phyloP scores from a whole-genome alignment of 2,329 filamentous ascomycete species.

The Aspergillus proliferans region DNA sequence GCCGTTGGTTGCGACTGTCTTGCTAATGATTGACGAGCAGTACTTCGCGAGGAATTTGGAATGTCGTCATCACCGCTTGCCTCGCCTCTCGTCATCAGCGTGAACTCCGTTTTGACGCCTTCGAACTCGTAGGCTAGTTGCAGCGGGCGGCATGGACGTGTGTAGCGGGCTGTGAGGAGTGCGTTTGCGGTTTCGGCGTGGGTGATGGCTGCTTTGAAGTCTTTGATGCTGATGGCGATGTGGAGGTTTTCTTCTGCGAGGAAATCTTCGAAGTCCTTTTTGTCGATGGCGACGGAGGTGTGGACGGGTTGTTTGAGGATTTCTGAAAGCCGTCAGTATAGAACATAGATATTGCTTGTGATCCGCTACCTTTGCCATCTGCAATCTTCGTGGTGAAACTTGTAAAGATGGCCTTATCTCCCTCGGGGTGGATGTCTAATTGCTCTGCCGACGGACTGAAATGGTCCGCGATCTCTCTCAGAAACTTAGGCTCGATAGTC shows the following conservation, averaged over 20 bases:
- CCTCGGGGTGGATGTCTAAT: conserved; percentile 55
- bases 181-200: conserved; percentile 56
- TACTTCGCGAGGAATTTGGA: conserved; percentile 36
- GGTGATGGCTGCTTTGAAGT: conserved; percentile 59
- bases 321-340: conserved; percentile 35
- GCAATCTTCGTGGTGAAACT: conserved; percentile 61
- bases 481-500: conserved; percentile 51
- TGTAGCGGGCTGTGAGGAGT: conserved; percentile 53
- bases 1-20: conserved; percentile 31
- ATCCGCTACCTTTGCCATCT: conserved; percentile 49
- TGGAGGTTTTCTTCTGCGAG: conserved; percentile 54
- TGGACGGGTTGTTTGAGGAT: conserved; percentile 60
- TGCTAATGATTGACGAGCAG: conserved; percentile 35
- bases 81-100: conserved; percentile 59
- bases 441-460: conserved; percentile 60
- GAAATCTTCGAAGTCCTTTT: conserved; percentile 56
- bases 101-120: conserved; percentile 55
- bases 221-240: conserved; percentile 58
- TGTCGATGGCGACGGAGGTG: conserved; percentile 58
- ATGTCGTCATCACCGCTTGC: conserved; percentile 32
- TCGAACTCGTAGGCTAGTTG: conserved; percentile 54
- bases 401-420: conserved; percentile 55
- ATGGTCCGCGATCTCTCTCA: conserved; percentile 58
- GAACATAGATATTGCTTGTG: conserved; percentile 1
- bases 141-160: conserved; percentile 53